These are phyloP conservation scores for Mycena pura DNA, from an alignment of 768 basidiomycete species.

Conservation along the genomic window DNA sequence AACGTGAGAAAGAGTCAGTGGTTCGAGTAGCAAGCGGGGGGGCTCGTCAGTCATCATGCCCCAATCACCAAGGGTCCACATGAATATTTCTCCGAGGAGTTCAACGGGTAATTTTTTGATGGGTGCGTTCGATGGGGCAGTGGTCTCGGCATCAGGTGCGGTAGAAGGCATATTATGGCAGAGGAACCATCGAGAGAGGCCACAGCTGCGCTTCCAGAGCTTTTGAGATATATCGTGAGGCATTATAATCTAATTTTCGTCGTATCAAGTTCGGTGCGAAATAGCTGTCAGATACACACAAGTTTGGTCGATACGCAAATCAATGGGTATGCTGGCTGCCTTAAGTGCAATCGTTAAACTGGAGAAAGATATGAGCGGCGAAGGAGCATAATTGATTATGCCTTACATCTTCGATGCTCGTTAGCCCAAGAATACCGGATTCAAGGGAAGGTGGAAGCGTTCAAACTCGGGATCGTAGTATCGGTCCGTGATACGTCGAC, in stretches of 20 bases:
- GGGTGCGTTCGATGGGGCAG: not conserved
- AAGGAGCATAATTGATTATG: not conserved
- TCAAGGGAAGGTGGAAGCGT: not conserved
- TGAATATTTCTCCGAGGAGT: constrained; percentile 24
- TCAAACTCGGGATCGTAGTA: not conserved
- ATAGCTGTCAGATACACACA: too few relatives aligned
- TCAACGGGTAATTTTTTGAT: constrained; percentile 21
- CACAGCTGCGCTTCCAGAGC: constrained; percentile 22
- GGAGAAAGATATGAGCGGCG: not conserved
- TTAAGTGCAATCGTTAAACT: not conserved
- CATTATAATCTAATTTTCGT: too few relatives aligned
- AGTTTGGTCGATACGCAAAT: too few relatives aligned
- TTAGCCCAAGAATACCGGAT: constrained; percentile 17
- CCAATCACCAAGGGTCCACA: constrained; percentile 16
- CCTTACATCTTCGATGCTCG: not conserved
- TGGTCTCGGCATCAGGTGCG: not conserved
- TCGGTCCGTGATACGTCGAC: too few relatives aligned
- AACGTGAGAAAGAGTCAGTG: constrained; percentile 25
- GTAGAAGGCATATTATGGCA: constrained; percentile 2
- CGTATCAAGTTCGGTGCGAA: too few relatives aligned
- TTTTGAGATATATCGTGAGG: not conserved
- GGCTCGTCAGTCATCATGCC: constrained; percentile 9
- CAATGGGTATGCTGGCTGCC: too few relatives aligned
- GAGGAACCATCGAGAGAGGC: constrained; percentile 8
- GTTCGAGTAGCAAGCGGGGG: constrained; percentile 7